phyloP scores from a whole-genome alignment of 2,329 filamentous ascomycete species.

The Apiospora malaysiana region DNA sequence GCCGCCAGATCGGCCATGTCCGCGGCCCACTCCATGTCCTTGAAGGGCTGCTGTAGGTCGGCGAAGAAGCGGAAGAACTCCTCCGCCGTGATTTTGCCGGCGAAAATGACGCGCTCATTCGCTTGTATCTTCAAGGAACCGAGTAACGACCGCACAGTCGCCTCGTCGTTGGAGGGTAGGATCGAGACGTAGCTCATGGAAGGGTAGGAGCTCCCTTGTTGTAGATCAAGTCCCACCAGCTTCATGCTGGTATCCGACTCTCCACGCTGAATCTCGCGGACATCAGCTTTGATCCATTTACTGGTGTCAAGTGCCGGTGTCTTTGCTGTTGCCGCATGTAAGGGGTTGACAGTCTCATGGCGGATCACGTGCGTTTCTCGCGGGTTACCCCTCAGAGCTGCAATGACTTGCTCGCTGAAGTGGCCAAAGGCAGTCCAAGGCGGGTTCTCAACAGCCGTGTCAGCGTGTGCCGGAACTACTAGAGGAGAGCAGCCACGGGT shows the following conservation, averaged over 20 bases:
- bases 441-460: conserved; percentile 12
- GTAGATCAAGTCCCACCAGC: neutral
- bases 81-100: neutral
- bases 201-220: neutral
- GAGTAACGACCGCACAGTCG: neutral
- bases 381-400: neutral
- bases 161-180: conserved; percentile 7
- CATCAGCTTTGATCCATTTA: neutral
- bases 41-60: conserved; percentile 15
- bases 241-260: neutral
- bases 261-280: neutral
- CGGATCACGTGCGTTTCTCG: neutral
- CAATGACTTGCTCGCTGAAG: conserved; percentile 13
- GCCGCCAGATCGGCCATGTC: neutral
- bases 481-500: neutral
- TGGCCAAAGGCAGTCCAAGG: conserved; percentile 18
- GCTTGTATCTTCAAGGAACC: neutral
- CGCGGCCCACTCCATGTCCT: neutral
- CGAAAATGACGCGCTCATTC: neutral
- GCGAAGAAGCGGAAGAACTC: conserved; percentile 19
- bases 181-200: conserved; percentile 14
- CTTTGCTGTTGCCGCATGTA: neutral
- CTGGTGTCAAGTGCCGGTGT: neutral
- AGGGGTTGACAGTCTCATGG: neutral
- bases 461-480: neutral